Percentiles rank a stretch among this genome's conserved stretches.
Conservation (phyloP, 345 rosid species). For the Ceriops decandra region DNA sequence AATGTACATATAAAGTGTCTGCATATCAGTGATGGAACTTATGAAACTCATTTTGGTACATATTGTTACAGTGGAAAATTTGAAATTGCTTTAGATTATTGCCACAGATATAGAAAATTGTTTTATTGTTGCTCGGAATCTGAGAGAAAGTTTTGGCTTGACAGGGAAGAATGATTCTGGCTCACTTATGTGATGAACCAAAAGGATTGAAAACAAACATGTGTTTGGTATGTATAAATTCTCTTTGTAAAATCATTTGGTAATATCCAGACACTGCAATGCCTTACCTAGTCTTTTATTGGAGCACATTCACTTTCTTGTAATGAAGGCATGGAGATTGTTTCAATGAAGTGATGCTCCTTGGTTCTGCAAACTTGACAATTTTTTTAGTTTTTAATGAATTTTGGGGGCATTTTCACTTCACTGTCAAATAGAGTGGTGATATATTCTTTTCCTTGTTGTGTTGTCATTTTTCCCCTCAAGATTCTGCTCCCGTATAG, state of each 20-base stretch:
- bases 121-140: not conserved
- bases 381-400: not conserved
- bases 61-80: too few relatives aligned
- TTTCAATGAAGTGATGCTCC: not conserved
- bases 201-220: constrained; percentile 97
- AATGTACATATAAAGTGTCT: too few relatives aligned
- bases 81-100: too few relatives aligned
- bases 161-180: constrained; percentile 99
- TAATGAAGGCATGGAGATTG: not conserved
- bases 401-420: not conserved
- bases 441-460: not conserved
- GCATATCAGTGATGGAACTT: too few relatives aligned
- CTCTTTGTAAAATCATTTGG: not conserved
- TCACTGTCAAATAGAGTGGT: not conserved
- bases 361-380: too few relatives aligned
- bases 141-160: constrained; percentile 27
- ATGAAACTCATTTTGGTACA: too few relatives aligned
- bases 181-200: constrained; percentile 98
- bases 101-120: too few relatives aligned
- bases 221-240: constrained; percentile 74
- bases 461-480: not conserved
- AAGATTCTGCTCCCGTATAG: not conserved
- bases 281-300: too few relatives aligned
- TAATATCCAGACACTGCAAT: not conserved
- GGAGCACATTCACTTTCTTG: not conserved